Evolutionary conservation across 2,329 filamentous ascomycete genomes (phyloP), one percentile per base, ranked within the genome.

Genomic region (Cytospora chrysosperma): DNA sequence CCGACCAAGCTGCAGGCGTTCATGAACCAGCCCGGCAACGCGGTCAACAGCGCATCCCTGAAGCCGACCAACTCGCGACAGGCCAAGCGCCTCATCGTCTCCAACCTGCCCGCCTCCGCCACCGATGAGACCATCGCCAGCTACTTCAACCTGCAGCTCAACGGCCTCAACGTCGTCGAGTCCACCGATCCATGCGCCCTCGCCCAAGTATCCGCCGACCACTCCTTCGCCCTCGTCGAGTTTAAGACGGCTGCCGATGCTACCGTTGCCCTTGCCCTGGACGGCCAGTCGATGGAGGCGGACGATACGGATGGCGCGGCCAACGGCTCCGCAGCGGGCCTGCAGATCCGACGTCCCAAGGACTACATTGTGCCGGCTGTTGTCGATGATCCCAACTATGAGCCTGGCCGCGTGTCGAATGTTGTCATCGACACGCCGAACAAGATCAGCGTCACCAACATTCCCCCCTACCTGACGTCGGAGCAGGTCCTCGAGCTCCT

Each of bases 91-190:
- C 85, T 99, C 27, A 86, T 99, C 69, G 86, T 93, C 32, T 88
- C 92, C 78, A 97, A 96, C 73, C 77, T 99, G 17, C 90, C 94
- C 2, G 72, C 84, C 1, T 84, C 81, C 27, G 84, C 85, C n/a
- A 91, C 86, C 17, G 92, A 96, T 65, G 93, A 97, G 59, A 80
- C 79, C 67, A 75, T 99, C 49, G 79, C 89, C 65, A 84, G 87
- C 26, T 99, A 97, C 79, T 97, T 99, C 83, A 99, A 99, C 72
- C 82, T 97, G 27, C 93, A 98, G 75, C 85, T 99, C 58, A 98
- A 99, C 71, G 93, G 93, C n/a, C 81, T 99, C 54, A 99, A 99
- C 71, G 90, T 97, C 40, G 87, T 96, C 59, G 88, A 92, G 68
- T 88, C 86, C 68, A 84, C 85, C 54, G 93, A 98, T 71, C 93